Base-by-base conservation (phyloP, 352 stramenopile genomes). In the Discostella stelligera region DNA sequence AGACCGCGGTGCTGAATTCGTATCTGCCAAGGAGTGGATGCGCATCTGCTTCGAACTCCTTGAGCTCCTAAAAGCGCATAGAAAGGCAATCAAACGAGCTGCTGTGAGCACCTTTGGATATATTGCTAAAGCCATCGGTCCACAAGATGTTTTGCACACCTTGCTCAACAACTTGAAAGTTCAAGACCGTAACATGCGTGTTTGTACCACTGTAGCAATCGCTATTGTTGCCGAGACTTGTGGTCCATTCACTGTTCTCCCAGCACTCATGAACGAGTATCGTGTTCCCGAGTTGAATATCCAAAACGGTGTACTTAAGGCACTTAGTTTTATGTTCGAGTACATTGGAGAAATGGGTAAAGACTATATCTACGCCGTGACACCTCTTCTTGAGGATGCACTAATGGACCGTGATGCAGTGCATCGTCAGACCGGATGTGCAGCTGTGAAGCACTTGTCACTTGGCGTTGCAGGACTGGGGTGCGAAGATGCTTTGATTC, bases 321-420 rank as follows among this genome's bases (percentile, higher is more conserved):
- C 97, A 3, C 94, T 99, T 44, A 98, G 95, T 71, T 99, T 99
- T 88, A 99, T 99, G 96, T 99, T 99, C 80, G 96, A 99, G 91
- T 99, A 99, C 91, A 99, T 99, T 91, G 97, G 97, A 69, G 96
- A 98, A 79, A 98, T 99, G 95, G 96, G 94, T 65, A 98, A 98
- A 87, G 97, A 99, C 86, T 99, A 99, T 87, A 98, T 99, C 55
- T 99, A 99, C 86, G 96, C 96, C 2, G 96, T 99, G n/a, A 93
- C 95, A 3, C 96, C 97, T 16, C 83, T 99, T 62, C 91, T 99
- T 16, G 96, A 99, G 80, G 97, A 99, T 87, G 97, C 97, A 41
- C 90, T 99, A 9, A 99, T 98, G 96, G 97, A 99, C 78, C 95
- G 97, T 41, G 97, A 99, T 83, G 84, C 98, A 60, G 97, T 99